These are phyloP conservation scores for Pleurotus sapidus DNA, from an alignment of 768 basidiomycete species.

Conservation along the genomic window DNA sequence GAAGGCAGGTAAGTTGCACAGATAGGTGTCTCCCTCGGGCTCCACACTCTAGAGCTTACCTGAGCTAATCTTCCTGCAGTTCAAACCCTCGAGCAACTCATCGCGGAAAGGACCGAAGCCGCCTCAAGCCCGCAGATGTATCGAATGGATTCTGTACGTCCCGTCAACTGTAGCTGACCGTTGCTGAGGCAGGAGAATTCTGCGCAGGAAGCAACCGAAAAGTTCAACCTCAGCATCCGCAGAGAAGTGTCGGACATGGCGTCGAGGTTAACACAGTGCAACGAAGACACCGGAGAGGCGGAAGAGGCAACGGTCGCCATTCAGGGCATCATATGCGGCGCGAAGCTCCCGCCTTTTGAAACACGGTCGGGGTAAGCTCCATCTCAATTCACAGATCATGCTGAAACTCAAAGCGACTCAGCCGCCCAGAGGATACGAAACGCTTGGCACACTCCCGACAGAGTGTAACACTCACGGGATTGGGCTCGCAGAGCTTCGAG, in stretches of 20 bases:
- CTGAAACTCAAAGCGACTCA: not conserved
- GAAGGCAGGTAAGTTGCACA: not conserved
- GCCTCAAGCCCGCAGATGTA: not conserved
- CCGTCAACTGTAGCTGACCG: not conserved
- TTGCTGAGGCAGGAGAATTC: not conserved
- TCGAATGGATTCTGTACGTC: not conserved
- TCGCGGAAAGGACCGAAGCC: not conserved
- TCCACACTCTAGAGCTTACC: not conserved
- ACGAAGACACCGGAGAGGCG: not conserved
- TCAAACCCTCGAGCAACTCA: not conserved
- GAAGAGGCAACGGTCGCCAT: not conserved
- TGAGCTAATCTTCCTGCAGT: not conserved
- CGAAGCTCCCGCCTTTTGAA: not conserved
- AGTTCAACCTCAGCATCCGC: not conserved
- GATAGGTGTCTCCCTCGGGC: not conserved
- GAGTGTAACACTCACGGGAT: not conserved
- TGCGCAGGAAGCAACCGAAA: not conserved
- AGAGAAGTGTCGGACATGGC: not conserved
- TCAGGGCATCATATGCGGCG: not conserved
- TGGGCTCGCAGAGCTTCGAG: not conserved
- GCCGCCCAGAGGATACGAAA: not conserved
- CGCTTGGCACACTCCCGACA: not conserved
- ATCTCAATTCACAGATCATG: not conserved
- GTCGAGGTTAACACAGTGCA: not conserved
- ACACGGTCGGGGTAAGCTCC: not conserved